Evolutionary conservation across 164 flowering plant species (phyloP).

Genomic region (Berberis thunbergii): DNA sequence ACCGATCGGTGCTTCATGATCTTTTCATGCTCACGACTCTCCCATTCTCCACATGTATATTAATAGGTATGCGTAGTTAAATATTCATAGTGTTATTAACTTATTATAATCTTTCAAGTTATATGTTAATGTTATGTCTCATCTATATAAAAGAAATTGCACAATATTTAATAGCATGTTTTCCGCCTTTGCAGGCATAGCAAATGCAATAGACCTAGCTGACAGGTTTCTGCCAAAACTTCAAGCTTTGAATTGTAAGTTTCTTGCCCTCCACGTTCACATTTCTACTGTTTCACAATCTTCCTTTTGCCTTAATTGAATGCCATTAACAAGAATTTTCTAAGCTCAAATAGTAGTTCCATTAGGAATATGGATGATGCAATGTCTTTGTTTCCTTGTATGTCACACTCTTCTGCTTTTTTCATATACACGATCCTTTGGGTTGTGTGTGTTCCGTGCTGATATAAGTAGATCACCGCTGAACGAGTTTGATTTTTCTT

Average conservation of each 20-base stretch:
- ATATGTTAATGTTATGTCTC: neutral
- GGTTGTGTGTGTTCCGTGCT: no score
- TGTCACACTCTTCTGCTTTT: no score
- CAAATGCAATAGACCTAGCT: constrained; percentile 94
- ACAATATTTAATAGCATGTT: neutral
- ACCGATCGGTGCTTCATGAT: constrained; percentile 84
- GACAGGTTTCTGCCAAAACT: constrained; percentile 94
- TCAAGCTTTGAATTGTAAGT: constrained; percentile 81
- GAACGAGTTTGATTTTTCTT: neutral
- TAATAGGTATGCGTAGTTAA: constrained; percentile 50
- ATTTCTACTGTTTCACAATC: neutral
- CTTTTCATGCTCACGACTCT: constrained; percentile 90
- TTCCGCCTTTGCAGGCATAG: constrained; percentile 54
- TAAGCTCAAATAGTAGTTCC: neutral
- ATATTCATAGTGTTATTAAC: neutral
- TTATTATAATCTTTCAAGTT: neutral
- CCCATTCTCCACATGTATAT: constrained; percentile 71
- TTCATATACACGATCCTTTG: no score
- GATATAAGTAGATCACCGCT: no score
- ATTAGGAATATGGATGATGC: neutral
- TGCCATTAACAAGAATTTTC: neutral
- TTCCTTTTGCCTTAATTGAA: neutral
- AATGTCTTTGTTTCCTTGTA: no score
- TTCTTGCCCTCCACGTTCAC: constrained; percentile 1
- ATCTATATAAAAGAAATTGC: neutral